phyloP scores from a whole-genome alignment of 352 stramenopile genomes.

The Globisporangium recalcitrans region DNA sequence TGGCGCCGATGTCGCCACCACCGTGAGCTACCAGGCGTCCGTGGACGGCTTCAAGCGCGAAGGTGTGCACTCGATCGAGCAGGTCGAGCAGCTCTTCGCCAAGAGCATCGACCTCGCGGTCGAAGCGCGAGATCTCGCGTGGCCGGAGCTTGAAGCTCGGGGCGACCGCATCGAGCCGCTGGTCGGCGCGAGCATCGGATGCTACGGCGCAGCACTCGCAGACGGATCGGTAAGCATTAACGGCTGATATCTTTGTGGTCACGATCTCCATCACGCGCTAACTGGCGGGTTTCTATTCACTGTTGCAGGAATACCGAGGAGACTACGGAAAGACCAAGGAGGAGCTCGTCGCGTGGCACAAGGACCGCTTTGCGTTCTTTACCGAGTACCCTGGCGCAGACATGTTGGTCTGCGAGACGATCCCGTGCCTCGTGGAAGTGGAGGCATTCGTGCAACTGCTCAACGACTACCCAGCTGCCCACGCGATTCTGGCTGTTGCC shows the following conservation, averaged over 20 bases:
- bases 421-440: slow-evolving; percentile 80
- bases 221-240: slow-evolving; percentile 69
- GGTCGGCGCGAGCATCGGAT: slow-evolving; percentile 81
- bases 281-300: background rate
- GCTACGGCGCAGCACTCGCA: slow-evolving; percentile 75
- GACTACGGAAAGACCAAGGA: slow-evolving; percentile 67
- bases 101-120: slow-evolving; percentile 75
- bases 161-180: slow-evolving; percentile 53
- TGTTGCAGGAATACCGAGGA: slow-evolving; percentile 73
- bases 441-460: slow-evolving; percentile 72
- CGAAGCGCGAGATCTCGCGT: slow-evolving; percentile 54
- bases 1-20: slow-evolving; percentile 77
- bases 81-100: slow-evolving; percentile 62
- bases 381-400: slow-evolving; percentile 41
- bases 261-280: background rate
- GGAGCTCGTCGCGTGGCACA: slow-evolving; percentile 75
- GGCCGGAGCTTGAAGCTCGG: slow-evolving; percentile 30
- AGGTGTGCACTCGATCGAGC: slow-evolving; percentile 26
- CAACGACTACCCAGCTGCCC: slow-evolving; percentile 48
- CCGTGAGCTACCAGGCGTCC: slow-evolving; percentile 83
- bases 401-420: slow-evolving; percentile 83
- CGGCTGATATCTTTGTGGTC: no score
- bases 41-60: slow-evolving; percentile 78
- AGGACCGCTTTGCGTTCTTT: slow-evolving; percentile 69
- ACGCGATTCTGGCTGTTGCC: slow-evolving; percentile 60